Evolutionary conservation across 805 yeast genomes (phyloP).

Genomic region (Candida maltosa): DNA sequence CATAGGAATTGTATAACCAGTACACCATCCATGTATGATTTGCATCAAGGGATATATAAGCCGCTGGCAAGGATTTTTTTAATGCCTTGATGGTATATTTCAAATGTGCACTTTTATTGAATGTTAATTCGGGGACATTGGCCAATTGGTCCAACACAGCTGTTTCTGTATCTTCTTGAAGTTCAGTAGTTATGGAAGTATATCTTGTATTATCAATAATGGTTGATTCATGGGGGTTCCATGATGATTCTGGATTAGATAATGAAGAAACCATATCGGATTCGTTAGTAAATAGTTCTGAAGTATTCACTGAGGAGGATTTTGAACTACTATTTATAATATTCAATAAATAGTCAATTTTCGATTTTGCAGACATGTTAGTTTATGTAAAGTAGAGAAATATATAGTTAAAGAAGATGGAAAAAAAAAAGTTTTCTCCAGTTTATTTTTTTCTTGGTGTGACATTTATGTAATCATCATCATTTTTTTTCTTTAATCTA

Average conservation of each 20-base stretch:
- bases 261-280: not conserved
- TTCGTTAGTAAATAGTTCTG: too few relatives aligned
- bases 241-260: not conserved
- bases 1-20: constrained; percentile 65
- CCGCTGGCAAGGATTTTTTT: constrained; percentile 43
- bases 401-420: too few relatives aligned
- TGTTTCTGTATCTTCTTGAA: constrained; percentile 33
- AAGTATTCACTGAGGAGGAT: too few relatives aligned
- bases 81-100: constrained; percentile 42
- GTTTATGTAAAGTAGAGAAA: too few relatives aligned
- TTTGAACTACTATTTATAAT: too few relatives aligned
- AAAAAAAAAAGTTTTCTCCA: too few relatives aligned
- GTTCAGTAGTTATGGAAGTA: constrained; percentile 31
- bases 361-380: too few relatives aligned
- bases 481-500: too few relatives aligned
- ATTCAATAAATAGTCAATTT: too few relatives aligned
- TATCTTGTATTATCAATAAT: constrained; percentile 17
- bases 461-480: too few relatives aligned
- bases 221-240: constrained; percentile 3
- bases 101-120: constrained; percentile 34
- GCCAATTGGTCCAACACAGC: constrained; percentile 14
- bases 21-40: constrained; percentile 90
- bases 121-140: constrained; percentile 6
- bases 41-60: constrained; percentile 66
- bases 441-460: too few relatives aligned